Base-by-base conservation (phyloP, 768 basidiomycete species). In the Phlegmacium glaucopus region DNA sequence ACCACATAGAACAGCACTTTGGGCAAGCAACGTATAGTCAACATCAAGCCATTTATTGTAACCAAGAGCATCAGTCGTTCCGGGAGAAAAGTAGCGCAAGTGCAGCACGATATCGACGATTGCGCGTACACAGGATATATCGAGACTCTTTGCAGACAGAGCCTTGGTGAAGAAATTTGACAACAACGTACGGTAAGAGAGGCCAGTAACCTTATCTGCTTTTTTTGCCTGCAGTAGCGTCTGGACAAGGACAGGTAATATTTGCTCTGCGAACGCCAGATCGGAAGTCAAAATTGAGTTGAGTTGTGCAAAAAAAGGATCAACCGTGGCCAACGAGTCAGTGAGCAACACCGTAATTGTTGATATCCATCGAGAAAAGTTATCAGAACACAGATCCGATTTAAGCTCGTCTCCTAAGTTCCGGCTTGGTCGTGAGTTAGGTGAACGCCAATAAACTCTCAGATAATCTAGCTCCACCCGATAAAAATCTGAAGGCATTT, bases 11-110 rank as follows among this genome's bases (percentile, higher is more conserved):
- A 90, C 80, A 3, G 94, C 89, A 29, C 80, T 85, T 51, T 71
- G 71, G 9, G 86, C 83, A 17, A 98, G 75, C 5, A 91, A 67
- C 1, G 77, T 60, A 58, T 77, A 90, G 53, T 95, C 83, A 36
- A 97, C 57, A 29, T 78, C 70, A 9, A 99, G 74, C 96, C 96
- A 98, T 50, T 76, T 77, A 61, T 91, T 82, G 55, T 86, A 78
- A 2, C 78, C 75, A 22, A 79, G 59, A 10, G 67, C 64, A 48
- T 72, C 71, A 15, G 49, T 45, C 39, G 52, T 53, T 25, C 48
- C 52, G n/a, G 75, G 64, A 4, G 76, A 76, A 51, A 86, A 89
- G 55, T 80, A 70, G 7, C 94, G 89, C 18, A 97, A 77, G 64
- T 96, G 85, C 15, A 95, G 74, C 25, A 93, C 71, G 36, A 83